Conservation (phyloP, 345 rosid species). For the Iberis pinnata region DNA sequence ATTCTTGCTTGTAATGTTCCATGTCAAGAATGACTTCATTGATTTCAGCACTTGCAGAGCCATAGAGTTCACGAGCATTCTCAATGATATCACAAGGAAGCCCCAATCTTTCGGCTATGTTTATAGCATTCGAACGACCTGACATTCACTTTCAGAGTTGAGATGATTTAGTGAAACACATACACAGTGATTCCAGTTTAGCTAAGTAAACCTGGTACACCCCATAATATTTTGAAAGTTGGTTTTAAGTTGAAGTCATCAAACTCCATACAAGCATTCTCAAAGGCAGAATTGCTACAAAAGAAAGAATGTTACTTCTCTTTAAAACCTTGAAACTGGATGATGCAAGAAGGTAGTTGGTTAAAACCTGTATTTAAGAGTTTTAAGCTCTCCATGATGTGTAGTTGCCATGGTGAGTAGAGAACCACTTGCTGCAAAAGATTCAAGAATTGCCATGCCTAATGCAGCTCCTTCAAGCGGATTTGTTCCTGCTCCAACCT, state of each 20-base stretch:
- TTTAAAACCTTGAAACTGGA: constrained; percentile 1
- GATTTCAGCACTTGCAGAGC: constrained; percentile 80
- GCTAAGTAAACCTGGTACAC: constrained; percentile 82
- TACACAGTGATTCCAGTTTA: neutral
- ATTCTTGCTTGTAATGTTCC: constrained; percentile 75
- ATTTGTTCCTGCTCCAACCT: constrained; percentile 98
- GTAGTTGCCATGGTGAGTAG: constrained; percentile 85
- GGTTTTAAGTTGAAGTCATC: constrained; percentile 84
- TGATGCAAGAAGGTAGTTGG: too few species aligned
- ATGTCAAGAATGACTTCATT: constrained; percentile 77
- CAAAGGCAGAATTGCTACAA: constrained; percentile 63
- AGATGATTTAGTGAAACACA: neutral
- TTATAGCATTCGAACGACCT: constrained; percentile 94
- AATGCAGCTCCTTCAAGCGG: constrained; percentile 98
- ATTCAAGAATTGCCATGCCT: constrained; percentile 85
- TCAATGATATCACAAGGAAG: constrained; percentile 44
- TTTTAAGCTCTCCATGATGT: constrained; percentile 90
- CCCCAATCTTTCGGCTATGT: constrained; percentile 80
- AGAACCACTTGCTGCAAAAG: constrained; percentile 68
- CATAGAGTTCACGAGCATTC: constrained; percentile 58
- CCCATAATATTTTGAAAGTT: constrained; percentile 91
- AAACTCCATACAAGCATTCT: constrained; percentile 97
- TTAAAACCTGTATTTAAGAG: constrained; percentile 74
- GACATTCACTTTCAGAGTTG: constrained; percentile 8
- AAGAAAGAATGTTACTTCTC: neutral